These are phyloP conservation scores for Phyllosticta citriasiana DNA, from an alignment of 2,329 filamentous ascomycete species.

Conservation along the genomic window DNA sequence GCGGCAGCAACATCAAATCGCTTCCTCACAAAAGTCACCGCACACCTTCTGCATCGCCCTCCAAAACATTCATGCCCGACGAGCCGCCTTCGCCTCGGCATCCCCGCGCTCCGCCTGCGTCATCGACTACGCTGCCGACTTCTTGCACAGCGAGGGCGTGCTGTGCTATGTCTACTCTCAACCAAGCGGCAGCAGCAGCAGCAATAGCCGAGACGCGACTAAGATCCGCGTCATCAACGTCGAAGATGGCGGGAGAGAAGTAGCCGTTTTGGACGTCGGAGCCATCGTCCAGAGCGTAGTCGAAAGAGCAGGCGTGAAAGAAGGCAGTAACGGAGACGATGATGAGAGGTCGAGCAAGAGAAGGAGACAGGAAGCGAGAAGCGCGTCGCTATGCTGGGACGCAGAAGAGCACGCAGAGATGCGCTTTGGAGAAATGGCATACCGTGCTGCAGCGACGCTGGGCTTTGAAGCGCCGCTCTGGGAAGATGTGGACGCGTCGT, in stretches of 20 bases:
- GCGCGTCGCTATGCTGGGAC: neutral
- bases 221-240: neutral
- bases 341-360: neutral
- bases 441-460: neutral
- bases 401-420: neutral
- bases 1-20: neutral
- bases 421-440: neutral
- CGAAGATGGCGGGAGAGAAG: slow-evolving; percentile 16
- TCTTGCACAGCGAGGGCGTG: slow-evolving; percentile 52
- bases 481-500: neutral
- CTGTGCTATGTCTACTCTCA: slow-evolving; percentile 48
- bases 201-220: neutral
- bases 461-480: neutral
- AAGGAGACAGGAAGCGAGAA: neutral
- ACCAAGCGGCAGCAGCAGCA: neutral
- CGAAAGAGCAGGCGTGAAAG: neutral
- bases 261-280: neutral
- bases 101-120: slow-evolving; percentile 52
- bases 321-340: neutral
- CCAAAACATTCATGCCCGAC: slow-evolving; percentile 51
- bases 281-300: neutral
- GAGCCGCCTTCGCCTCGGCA: slow-evolving; percentile 49
- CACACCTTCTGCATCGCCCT: slow-evolving; percentile 33
- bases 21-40: neutral
- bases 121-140: slow-evolving; percentile 50